Evolutionary conservation across 352 stramenopile species (phyloP).

Genomic region (Phytophthora colocasiae): DNA sequence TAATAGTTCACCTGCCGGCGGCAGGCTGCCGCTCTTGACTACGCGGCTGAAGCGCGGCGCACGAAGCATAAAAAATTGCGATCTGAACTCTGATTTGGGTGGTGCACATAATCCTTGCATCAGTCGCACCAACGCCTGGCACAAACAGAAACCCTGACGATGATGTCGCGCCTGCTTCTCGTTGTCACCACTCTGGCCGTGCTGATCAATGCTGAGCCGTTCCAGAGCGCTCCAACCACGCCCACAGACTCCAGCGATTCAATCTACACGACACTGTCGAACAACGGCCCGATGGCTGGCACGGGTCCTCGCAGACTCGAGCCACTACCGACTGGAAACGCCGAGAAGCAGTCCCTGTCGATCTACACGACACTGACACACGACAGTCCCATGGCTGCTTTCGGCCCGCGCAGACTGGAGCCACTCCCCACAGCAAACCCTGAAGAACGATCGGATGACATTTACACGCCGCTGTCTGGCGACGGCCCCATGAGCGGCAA

Average conservation of each 20-base stretch:
- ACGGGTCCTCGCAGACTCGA: constrained; percentile 17
- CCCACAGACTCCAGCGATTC: too few species aligned
- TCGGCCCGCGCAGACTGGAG: constrained; percentile 19
- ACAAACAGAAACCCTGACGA: constrained; percentile 21
- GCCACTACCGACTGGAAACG: constrained; percentile 16
- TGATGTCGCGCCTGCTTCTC: constrained; percentile 16
- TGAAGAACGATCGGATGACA: constrained; percentile 36
- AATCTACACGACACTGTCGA: constrained; percentile 45
- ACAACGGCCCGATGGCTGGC: constrained; percentile 43
- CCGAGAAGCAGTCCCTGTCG: constrained; percentile 36
- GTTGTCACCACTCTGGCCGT: constrained; percentile 7
- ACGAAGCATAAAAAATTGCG: too few species aligned
- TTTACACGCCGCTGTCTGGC: constrained; percentile 47
- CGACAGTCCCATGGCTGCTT: constrained; percentile 39
- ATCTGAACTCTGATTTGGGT: too few species aligned
- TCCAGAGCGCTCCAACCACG: constrained; percentile 26
- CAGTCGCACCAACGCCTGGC: constrained; percentile 5
- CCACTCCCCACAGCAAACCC: neutral
- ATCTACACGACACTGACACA: constrained; percentile 46
- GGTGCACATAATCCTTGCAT: neutral
- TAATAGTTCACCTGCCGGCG: too few species aligned
- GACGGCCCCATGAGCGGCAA: constrained; percentile 39
- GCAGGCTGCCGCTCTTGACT: too few species aligned
- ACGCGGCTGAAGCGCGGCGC: too few species aligned
- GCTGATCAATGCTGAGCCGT: constrained; percentile 6